phyloP scores from a whole-genome alignment of 2,329 filamentous ascomycete genomes.

The Fusarium paranaense region DNA sequence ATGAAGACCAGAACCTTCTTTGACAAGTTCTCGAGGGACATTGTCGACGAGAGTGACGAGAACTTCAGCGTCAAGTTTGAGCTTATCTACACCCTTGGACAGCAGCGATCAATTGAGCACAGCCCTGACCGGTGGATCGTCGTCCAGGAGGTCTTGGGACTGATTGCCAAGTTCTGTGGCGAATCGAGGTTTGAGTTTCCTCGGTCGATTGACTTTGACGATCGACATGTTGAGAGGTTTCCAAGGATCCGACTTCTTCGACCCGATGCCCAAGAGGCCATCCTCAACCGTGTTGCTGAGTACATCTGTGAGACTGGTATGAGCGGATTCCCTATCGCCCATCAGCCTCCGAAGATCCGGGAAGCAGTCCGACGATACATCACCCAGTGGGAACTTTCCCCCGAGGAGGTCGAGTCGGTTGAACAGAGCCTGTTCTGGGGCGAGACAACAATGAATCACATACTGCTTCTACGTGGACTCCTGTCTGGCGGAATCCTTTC shows the following conservation, averaged over 20 bases:
- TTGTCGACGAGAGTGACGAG: conserved; percentile 76
- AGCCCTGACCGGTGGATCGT: conserved; percentile 67
- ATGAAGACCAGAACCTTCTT: conserved; percentile 59
- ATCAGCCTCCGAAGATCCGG: conserved; percentile 47
- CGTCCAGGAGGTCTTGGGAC: conserved; percentile 63
- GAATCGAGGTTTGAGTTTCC: conserved; percentile 49
- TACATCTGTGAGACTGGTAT: conserved; percentile 58
- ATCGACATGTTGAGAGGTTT: conserved; percentile 52
- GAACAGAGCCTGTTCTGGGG: conserved; percentile 54
- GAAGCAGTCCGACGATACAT: conserved; percentile 59
- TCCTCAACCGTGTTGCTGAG: conserved; percentile 51
- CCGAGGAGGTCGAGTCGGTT: conserved; percentile 47
- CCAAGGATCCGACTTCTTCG: conserved; percentile 62
- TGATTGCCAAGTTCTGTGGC: conserved; percentile 51
- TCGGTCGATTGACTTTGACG: conserved; percentile 55
- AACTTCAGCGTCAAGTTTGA: conserved; percentile 71
- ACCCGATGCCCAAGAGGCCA: conserved; percentile 37
- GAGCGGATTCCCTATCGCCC: conserved; percentile 54
- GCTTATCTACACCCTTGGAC: conserved; percentile 71
- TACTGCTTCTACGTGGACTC: conserved; percentile 66
- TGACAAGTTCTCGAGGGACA: conserved; percentile 59
- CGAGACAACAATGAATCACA: conserved; percentile 45
- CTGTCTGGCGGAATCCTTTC: conserved; percentile 65
- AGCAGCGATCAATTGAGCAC: conserved; percentile 61
- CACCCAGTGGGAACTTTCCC: conserved; percentile 44